Conservation (phyloP, 768 basidiomycete genomes). For the Neoboletus magnificus region DNA sequence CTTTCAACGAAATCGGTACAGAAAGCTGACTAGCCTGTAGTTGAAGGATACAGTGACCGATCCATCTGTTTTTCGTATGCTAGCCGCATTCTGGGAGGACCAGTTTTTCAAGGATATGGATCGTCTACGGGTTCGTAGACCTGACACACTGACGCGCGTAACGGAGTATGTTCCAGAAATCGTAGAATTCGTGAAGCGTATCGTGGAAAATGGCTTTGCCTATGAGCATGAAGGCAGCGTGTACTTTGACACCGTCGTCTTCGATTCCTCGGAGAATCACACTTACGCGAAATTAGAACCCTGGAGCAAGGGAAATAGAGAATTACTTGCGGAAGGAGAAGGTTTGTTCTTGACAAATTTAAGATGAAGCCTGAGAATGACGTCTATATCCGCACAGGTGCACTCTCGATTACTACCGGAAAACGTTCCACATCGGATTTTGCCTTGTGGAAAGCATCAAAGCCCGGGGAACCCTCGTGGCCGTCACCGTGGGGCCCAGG, state of each 20-base stretch:
- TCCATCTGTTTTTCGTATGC: conserved; percentile 75
- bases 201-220: conserved; percentile 79
- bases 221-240: conserved; percentile 79
- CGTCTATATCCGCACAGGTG: conserved; percentile 38
- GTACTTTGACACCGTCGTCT: conserved; percentile 85
- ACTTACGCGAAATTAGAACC: conserved; percentile 94
- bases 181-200: conserved; percentile 79
- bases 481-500: conserved; percentile 85
- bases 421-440: conserved; percentile 89
- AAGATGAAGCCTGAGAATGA: background rate
- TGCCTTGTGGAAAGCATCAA: conserved; percentile 96
- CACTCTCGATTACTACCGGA: conserved; percentile 53
- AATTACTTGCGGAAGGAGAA: conserved; percentile 88
- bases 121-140: conserved; percentile 79
- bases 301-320: conserved; percentile 92
- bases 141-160: conserved; percentile 90
- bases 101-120: conserved; percentile 92
- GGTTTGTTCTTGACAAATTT: conserved; percentile 42
- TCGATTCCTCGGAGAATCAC: conserved; percentile 74
- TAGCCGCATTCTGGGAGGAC: conserved; percentile 86
- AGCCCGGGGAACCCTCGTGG: conserved; percentile 96
- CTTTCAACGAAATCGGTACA: background rate
- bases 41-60: conserved; percentile 79
- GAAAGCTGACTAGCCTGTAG: conserved; percentile 38
- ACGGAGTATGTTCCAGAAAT: conserved; percentile 98